phyloP scores from a whole-genome alignment of 2,329 filamentous ascomycete species.

The Ophiostoma sp. region DNA sequence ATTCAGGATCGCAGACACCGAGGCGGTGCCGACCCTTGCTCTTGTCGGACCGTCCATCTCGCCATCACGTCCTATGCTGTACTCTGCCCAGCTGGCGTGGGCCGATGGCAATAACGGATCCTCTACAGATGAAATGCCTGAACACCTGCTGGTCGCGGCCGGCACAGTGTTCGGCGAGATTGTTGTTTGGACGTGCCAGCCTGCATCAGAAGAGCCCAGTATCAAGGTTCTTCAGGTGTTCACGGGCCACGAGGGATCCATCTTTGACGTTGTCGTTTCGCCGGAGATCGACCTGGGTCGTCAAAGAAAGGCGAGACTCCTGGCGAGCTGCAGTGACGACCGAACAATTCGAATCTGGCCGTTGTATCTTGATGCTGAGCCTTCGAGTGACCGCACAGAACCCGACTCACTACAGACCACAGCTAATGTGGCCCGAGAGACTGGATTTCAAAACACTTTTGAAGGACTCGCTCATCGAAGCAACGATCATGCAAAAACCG shows the following conservation, averaged over 20 bases:
- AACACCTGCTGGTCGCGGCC: conserved; percentile 64
- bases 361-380: conserved; percentile 25
- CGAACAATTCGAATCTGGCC: conserved; percentile 79
- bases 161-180: conserved; percentile 96
- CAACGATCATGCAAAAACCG: not conserved
- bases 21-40: conserved; percentile 28
- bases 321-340: conserved; percentile 93
- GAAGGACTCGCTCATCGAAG: conserved; percentile 28
- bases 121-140: too few relatives aligned
- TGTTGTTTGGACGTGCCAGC: conserved; percentile 73
- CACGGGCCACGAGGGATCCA: conserved; percentile 77
- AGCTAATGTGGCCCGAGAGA: conserved; percentile 45
- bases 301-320: conserved; percentile 36
- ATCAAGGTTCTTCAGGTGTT: conserved; percentile 50
- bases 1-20: conserved; percentile 33
- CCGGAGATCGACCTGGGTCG: conserved; percentile 36
- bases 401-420: conserved; percentile 26
- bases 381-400: not conserved
- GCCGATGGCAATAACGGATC: conserved; percentile 38
- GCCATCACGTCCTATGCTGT: conserved; percentile 77
- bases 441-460: conserved; percentile 47
- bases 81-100: conserved; percentile 71
- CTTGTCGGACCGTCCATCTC: conserved; percentile 48
- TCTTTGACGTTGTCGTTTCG: conserved; percentile 85
- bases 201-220: conserved; percentile 14